phyloP scores from a whole-genome alignment of 2,329 filamentous ascomycete genomes.

The Chaetomiaceae sp. region DNA sequence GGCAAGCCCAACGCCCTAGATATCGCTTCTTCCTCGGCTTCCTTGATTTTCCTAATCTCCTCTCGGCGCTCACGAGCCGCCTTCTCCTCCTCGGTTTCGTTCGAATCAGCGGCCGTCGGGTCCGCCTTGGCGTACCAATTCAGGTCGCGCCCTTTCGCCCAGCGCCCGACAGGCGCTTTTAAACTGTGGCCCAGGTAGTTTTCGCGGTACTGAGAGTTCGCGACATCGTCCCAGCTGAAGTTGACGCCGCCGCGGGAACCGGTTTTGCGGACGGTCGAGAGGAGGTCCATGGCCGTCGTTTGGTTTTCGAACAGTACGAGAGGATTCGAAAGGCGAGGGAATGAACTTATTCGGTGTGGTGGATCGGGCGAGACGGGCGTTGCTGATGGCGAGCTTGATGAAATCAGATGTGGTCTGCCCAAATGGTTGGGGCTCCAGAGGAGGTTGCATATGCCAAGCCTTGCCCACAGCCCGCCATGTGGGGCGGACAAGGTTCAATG shows the following conservation, averaged over 20 bases:
- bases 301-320: too few species aligned
- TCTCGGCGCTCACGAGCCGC: conserved; percentile 61
- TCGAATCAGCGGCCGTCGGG: conserved; percentile 42
- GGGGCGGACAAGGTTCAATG: too few species aligned
- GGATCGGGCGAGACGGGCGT: background rate
- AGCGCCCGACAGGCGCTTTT: conserved; percentile 87
- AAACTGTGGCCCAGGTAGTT: conserved; percentile 85
- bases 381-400: background rate
- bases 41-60: conserved; percentile 78
- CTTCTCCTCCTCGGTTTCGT: conserved; percentile 56
- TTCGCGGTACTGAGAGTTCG: conserved; percentile 80
- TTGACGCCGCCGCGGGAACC: conserved; percentile 91
- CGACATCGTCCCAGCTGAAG: conserved; percentile 96
- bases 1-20: conserved; percentile 77
- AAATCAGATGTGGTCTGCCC: background rate
- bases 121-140: conserved; percentile 62
- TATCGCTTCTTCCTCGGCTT: conserved; percentile 90
- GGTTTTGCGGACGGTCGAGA: conserved; percentile 83
- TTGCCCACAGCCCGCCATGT: too few species aligned
- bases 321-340: too few species aligned
- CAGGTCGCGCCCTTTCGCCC: conserved; percentile 73
- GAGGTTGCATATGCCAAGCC: background rate
- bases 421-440: too few species aligned
- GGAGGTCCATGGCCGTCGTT: conserved; percentile 71
- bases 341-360: too few species aligned